A percentile compares a stretch with the other conserved stretches of the same genome.
These are phyloP conservation scores for Globisporangium nagaii DNA, from an alignment of 352 stramenopile species.

Conservation along the genomic window DNA sequence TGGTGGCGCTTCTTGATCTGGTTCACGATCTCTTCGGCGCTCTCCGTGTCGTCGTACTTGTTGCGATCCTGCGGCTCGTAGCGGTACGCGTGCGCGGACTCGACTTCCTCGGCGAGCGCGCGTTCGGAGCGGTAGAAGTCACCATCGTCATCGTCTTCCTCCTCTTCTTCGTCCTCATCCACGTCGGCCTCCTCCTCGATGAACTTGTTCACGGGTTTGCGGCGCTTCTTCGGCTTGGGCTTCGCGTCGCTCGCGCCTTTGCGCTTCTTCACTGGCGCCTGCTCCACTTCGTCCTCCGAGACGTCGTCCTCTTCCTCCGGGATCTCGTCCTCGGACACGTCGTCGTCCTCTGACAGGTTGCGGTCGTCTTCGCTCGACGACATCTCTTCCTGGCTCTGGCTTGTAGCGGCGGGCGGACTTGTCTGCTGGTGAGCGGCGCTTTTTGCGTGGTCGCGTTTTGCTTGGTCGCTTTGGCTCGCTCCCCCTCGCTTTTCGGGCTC, in stretches of 20 bases:
- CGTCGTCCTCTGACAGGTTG: slow-evolving; percentile 61
- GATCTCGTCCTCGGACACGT: slow-evolving; percentile 56
- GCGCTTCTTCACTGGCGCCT: slow-evolving; percentile 66
- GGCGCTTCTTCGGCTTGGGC: slow-evolving; percentile 80
- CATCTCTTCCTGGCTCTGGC: slow-evolving; percentile 28
- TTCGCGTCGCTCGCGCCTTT: slow-evolving; percentile 51
- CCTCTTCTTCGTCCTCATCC: slow-evolving; percentile 83
- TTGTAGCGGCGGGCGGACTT: neutral
- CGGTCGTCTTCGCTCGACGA: slow-evolving; percentile 86
- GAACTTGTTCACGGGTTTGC: slow-evolving; percentile 85
- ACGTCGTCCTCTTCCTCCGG: slow-evolving; percentile 57
- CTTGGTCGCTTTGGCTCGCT: neutral
- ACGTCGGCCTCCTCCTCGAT: slow-evolving; percentile 87
- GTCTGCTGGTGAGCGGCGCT: neutral
- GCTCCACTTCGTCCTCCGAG: slow-evolving; percentile 35
- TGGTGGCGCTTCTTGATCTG: slow-evolving; percentile 87
- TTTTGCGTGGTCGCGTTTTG: too few relatives aligned
- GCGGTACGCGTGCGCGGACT: slow-evolving; percentile 51
- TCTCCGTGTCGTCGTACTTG: slow-evolving; percentile 74
- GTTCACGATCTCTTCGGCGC: slow-evolving; percentile 81
- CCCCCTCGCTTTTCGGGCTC: neutral
- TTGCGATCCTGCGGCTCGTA: slow-evolving; percentile 77
- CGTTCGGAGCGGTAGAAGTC: slow-evolving; percentile 78
- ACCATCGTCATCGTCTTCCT: slow-evolving; percentile 76
- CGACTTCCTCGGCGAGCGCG: slow-evolving; percentile 70